Evolutionary conservation across 768 basidiomycete species (phyloP), one percentile per base, ranked within the genome.

Genomic region (Cytidiella melzeri): DNA sequence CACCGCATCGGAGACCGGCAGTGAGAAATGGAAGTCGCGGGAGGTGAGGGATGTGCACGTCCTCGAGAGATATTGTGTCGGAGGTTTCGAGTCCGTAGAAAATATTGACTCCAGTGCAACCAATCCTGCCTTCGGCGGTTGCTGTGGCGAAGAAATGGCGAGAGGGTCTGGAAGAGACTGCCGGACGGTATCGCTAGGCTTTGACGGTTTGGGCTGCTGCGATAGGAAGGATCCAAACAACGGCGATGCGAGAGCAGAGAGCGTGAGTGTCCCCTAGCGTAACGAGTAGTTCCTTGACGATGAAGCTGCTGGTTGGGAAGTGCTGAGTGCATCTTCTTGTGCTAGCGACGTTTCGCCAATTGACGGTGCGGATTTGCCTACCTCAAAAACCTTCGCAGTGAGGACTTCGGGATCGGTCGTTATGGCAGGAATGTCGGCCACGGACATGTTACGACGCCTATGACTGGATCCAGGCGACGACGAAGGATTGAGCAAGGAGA

Each of bases 91-190:
- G 9, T 70, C 80, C 1, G 77, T 83, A 0, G 91, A 88, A 38
- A 92, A 87, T 53, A 93, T 92, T 10, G 83, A 84, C 59, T 91
- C 87, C 9, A 90, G 70, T 4, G 87, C 84, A 7, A 88, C 87
- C 3, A 65, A 73, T 28, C 61, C 66, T 7, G 59, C 71, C 55
- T 65, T 69, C 9, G 30, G 30, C 7, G 15, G 9, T 48, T 21
- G 53, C 42, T 6, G 59, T 55, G 24, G 67, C 3, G 45, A 46
- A 1, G 55, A 23, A 41, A 46, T 54, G 23, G 12, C 44, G 13
- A 39, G 20, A 27, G 60, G 56, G n/a, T n/a, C n/a, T 3, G 45
- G 7, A 10, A 49, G 47, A 23, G 36, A 19, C 26, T 49, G 4
- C 23, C 25, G 26, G 3, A 51, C 34, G 24, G 38, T 27, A 30